These are phyloP conservation scores for Trichoderma lentiforme DNA, from an alignment of 2,329 filamentous ascomycete genomes.

Conservation along the genomic window DNA sequence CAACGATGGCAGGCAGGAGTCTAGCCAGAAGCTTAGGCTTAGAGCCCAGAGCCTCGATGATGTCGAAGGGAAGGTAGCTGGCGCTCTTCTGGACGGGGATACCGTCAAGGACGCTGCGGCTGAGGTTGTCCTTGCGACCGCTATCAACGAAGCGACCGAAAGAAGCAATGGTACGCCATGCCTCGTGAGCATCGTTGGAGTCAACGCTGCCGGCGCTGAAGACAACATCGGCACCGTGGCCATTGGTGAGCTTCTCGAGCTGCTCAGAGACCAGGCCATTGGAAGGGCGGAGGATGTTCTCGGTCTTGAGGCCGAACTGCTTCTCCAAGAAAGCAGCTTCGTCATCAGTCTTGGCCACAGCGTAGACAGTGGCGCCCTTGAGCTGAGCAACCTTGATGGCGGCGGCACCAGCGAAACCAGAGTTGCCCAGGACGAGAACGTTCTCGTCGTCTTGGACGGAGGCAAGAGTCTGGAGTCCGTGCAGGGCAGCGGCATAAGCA, in stretches of 20 bases:
- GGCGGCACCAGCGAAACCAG: slow-evolving; percentile 31
- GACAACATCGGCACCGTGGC: slow-evolving; percentile 27
- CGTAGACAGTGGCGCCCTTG: slow-evolving; percentile 28
- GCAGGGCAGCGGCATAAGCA: slow-evolving; percentile 19
- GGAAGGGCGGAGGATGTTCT: slow-evolving; percentile 34
- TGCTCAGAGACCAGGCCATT: slow-evolving; percentile 28
- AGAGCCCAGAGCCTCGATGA: slow-evolving; percentile 24
- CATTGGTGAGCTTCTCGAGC: slow-evolving; percentile 27
- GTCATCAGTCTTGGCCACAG: slow-evolving; percentile 29
- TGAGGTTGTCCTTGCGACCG: slow-evolving; percentile 23
- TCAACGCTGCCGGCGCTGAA: background rate
- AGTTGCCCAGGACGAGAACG: slow-evolving; percentile 32
- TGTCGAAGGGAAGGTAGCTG: slow-evolving; percentile 26
- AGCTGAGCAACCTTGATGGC: slow-evolving; percentile 28
- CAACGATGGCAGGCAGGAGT: slow-evolving; percentile 19
- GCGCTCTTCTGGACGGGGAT: slow-evolving; percentile 26
- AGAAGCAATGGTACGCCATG: background rate
- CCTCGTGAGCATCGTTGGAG: background rate
- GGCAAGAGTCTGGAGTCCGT: slow-evolving; percentile 21
- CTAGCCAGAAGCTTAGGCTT: slow-evolving; percentile 19
- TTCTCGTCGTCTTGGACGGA: background rate
- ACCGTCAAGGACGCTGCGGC: slow-evolving; percentile 23
- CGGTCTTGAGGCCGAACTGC: slow-evolving; percentile 28
- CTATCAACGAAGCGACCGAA: background rate
- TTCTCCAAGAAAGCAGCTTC: slow-evolving; percentile 29